phyloP scores from a whole-genome alignment of 192 early-diverging fungal genomes.

The Podila minutissima region DNA sequence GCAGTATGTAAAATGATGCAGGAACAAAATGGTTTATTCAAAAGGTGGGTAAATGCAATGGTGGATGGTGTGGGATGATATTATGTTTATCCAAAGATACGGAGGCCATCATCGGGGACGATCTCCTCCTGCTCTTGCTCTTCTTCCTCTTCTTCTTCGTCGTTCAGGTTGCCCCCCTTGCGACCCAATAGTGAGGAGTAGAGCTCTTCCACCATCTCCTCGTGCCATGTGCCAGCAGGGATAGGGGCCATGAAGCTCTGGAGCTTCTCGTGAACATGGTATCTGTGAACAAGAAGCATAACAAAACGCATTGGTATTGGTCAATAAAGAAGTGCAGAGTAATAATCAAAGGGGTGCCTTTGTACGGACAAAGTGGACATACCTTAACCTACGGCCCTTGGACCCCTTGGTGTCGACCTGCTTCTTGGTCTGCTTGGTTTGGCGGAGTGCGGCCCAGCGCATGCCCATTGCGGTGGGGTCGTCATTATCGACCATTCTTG shows the following conservation, averaged over 20 bases:
- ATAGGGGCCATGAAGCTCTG: constrained; percentile 97
- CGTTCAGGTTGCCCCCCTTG: constrained; percentile 44
- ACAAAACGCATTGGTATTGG: constrained; percentile 2
- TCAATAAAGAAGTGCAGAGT: not conserved
- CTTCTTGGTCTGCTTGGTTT: constrained; percentile 78
- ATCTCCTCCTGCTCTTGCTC: constrained; percentile 32
- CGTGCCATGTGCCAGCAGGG: constrained; percentile 91
- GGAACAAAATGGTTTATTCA: not conserved
- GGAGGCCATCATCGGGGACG: constrained; percentile 43
- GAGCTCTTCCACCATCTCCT: constrained; percentile 92
- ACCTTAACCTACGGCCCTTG: constrained; percentile 91
- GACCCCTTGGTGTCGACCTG: constrained; percentile 89
- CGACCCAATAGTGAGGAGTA: constrained; percentile 86
- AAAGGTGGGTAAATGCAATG: constrained; percentile 14
- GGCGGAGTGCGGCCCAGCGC: constrained; percentile 85
- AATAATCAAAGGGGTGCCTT: not conserved
- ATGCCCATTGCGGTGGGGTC: constrained; percentile 84
- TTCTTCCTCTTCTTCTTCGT: constrained; percentile 36
- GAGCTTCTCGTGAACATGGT: constrained; percentile 95
- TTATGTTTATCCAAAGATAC: constrained; percentile 44
- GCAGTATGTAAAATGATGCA: not conserved
- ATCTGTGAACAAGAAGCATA: constrained; percentile 54
- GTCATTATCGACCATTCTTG: constrained; percentile 90
- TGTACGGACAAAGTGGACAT: not conserved
- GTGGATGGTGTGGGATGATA: not conserved